Evolutionary conservation across 176 grass and related monocot genomes (phyloP), one percentile per base, ranked within the genome.

Genomic region (Triticum turgidum): DNA sequence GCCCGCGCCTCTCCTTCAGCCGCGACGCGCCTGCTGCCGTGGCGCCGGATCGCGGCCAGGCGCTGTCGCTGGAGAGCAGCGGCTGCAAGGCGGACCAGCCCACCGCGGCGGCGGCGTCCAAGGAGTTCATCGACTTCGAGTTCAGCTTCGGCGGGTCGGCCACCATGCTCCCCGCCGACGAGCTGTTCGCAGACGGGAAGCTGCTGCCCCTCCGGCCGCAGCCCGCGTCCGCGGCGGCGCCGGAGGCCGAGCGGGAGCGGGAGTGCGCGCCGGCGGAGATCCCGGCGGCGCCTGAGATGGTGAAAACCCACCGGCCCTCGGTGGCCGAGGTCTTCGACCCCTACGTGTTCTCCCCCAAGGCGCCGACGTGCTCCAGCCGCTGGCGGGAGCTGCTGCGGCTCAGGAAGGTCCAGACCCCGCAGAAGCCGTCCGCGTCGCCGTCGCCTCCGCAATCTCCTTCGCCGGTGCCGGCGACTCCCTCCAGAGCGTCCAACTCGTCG

Each of bases 181-280:
- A 98, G 86, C 87, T 98, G 22, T 98, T 98, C 86, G 90, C 94
- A 0, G 94, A 98, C 12, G 96, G 96, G 10, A 98, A 94, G 86
- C 85, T 98, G 14, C 89, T 98, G 7, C 96, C 96, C 4, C 93
- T 98, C 9, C 93, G 82, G 0, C 84, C 84, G 14, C 80, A 42
- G 21, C 37, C 54, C 0, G 11, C 35, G 29, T 30, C 29, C 17
- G 61, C 21, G 41, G 25, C 11, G 0, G 24, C 6, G 63, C n/a
- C 5, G 47, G 77, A 25, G 17, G 0, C 1, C 5, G 52, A 47
- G 54, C 10, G 5, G 22, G 61, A 5, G 82, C 15, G 6, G 37
- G 49, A 42, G 69, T 45, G 45, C 12, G 54, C 37, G 7, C 24
- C 68, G 10, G 32, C 56, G 20, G 77, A 72, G 33, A 32, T 24